Base-by-base conservation (phyloP, 2,329 filamentous ascomycete genomes). In the Macrophomina phaseolina region DNA sequence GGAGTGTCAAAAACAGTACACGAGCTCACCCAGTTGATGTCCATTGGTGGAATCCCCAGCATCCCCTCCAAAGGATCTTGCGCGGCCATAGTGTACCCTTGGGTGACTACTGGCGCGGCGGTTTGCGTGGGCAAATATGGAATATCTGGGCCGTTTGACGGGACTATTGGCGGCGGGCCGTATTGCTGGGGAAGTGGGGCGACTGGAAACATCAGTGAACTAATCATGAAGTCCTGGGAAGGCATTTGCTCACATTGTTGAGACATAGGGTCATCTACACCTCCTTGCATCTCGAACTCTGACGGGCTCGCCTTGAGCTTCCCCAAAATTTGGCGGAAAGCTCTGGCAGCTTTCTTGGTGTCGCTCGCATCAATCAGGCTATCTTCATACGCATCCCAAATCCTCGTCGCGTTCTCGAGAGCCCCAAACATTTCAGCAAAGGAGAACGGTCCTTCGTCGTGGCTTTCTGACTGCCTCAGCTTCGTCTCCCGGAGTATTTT, bases 401-500 rank as follows among this genome's bases (percentile, higher is more conserved):
- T 66, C 11, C 18, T 38, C 12, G 45, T 62, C 32, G 65, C 58
- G 16, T 61, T 66, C 23, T 66, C 65, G 23, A 66, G 30, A 18
- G 56, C 56, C 9, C 38, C 34, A 14, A 66, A 62, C 30, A 66
- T 51, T 12, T 66, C 64, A 28, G 4, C 11, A 30, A 28, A 49
- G n/a, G 63, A 56, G 38, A 36, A 65, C 9, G 51, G 51, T 4
- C 63, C 63, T 30, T 56, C 18, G 34, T 14, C n/a, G 14, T 53
- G 46, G 32, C 16, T 36, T n/a, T 65, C 51, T 6, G 63, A 40
- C 4, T 56, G 18, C 18, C 45, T 48, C 2, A 65, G 34, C 63
- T 38, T 38, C 28, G 30, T 56, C 45, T 65, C 55, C 12, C 58
- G 55, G 30, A 30, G 16, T 11, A 66, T 68, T 53, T 80, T 75